These are phyloP conservation scores for Colletotrichum gloeosporioides DNA, from an alignment of 2,329 filamentous ascomycete species.

Conservation along the genomic window DNA sequence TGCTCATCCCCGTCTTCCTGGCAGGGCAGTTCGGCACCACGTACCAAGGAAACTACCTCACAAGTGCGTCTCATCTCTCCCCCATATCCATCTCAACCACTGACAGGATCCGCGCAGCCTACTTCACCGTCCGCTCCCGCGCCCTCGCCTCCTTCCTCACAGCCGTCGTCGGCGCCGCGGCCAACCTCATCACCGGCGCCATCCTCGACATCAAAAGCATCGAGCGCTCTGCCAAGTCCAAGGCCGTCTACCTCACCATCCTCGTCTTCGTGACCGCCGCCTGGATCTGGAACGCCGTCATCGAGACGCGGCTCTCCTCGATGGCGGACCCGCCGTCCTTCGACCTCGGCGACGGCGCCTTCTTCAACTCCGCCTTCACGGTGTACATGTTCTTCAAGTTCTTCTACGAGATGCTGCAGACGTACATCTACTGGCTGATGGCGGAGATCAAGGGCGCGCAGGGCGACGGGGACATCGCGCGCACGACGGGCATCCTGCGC, in stretches of 20 bases:
- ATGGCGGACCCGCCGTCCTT: conserved; percentile 1
- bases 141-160: conserved; percentile 7
- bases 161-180: conserved; percentile 6
- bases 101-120: neutral
- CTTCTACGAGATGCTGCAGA: conserved; percentile 15
- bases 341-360: conserved; percentile 3
- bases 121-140: conserved; percentile 15
- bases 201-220: neutral
- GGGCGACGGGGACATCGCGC: conserved; percentile 7
- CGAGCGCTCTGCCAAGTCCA: conserved; percentile 2
- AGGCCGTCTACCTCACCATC: conserved; percentile 5
- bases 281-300: conserved; percentile 12
- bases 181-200: conserved; percentile 5
- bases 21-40: conserved; percentile 15
- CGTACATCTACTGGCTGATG: conserved; percentile 19
- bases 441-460: conserved; percentile 15
- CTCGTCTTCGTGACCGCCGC: conserved; percentile 1
- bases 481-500: conserved; percentile 9
- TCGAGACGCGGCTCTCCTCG: conserved; percentile 6
- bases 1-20: conserved; percentile 10
- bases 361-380: conserved; percentile 10
- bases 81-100: fast-evolving
- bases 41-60: conserved; percentile 12
- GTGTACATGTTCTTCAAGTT: conserved; percentile 20
- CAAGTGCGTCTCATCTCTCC: neutral